Evolutionary conservation across 441 rosid species (phyloP), one percentile per base, ranked within the genome.

Genomic region (Gossypium gossypioides): DNA sequence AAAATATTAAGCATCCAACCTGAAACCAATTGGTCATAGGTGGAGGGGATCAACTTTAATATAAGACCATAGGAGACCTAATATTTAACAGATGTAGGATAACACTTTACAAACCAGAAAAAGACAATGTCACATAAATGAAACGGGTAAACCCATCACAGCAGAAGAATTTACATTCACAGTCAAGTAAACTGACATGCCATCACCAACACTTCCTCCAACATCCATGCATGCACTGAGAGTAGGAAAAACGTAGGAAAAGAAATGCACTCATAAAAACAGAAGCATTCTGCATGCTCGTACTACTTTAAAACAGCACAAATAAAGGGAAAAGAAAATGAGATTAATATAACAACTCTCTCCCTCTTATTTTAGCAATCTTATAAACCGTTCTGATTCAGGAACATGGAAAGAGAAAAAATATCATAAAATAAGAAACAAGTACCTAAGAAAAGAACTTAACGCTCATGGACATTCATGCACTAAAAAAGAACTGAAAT

Each of bases 281-380:
- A 48, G 70, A 67, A n/a, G 58, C 71, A 48, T 24, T 48, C 71
- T 15, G 40, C 24, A 67, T 15, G 21, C 57, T 48, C 7, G 16
- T 46, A 66, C n/a, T 29, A 66, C 56, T 37, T 37, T 46, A 60
- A 42, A 46, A 60, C 52, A 58, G 16, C 57, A 22, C 51, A 22
- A 19, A 21, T 15, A 42, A 25, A 78, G 62, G 51, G 68, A 69
- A 50, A 69, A 66, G 68, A 68, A 64, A 56, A 40, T 56, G 10
- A 37, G 4, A 54, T 50, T 12, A 19, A 54, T 24, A 40, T 21
- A 21, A 52, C 4, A 52, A 52, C 56, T 51, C 57, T 52, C 54
- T 37, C 46, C 46, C 65, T 37, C 51, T 48, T 12, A 48, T 37
- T 50, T 67, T 24, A 34, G 27, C 58, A 67, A 50, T 67, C 24